Evolutionary conservation across 2,329 filamentous ascomycete genomes (phyloP).

Genomic region (Trichophyton rubrum): DNA sequence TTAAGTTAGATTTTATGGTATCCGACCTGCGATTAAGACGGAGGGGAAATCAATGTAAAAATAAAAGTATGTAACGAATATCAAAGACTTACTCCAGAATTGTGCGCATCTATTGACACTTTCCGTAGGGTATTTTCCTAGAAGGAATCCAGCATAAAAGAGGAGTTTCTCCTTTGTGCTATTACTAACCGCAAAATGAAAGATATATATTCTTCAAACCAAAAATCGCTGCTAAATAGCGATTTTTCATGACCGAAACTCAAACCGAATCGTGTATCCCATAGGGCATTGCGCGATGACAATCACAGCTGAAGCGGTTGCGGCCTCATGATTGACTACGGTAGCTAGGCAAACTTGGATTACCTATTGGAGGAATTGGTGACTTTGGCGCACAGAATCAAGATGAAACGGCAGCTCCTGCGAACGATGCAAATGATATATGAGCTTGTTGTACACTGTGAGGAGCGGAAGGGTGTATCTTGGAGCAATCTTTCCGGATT

Average conservation of each 20-base stretch:
- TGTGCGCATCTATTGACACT: not conserved
- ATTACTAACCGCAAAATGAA: no score
- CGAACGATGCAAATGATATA: not conserved
- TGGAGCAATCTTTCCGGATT: conserved; percentile 1
- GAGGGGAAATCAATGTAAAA: not conserved
- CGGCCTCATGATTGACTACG: not conserved
- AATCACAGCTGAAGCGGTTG: not conserved
- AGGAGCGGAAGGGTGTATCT: not conserved
- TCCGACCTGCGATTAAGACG: no score
- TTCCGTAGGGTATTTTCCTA: no score
- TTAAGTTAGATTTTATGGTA: not conserved
- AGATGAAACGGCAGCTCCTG: not conserved
- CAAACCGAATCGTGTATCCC: not conserved
- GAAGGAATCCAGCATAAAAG: no score
- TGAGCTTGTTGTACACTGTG: not conserved
- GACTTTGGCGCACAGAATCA: not conserved
- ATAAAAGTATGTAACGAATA: not conserved
- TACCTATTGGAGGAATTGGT: not conserved
- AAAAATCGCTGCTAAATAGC: no score
- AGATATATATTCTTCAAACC: no score
- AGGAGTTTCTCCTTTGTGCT: no score
- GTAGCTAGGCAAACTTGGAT: not conserved
- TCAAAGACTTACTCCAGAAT: not conserved
- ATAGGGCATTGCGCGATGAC: not conserved
- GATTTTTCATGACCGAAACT: no score